Base-by-base conservation (phyloP, 352 stramenopile genomes). In the Globisporangium iwayamae region DNA sequence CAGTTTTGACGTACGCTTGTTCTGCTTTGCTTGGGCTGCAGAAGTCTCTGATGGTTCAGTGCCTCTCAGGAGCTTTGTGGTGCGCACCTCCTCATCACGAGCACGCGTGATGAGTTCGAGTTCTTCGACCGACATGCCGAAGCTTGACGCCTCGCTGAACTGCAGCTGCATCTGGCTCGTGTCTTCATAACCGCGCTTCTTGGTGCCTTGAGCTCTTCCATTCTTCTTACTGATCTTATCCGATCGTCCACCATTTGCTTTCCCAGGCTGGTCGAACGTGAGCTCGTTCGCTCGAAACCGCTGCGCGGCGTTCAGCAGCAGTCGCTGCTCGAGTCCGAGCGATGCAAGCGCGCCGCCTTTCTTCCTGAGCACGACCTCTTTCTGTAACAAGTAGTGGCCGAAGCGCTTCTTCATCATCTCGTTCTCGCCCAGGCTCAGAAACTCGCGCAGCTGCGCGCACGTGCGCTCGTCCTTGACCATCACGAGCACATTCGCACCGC, bases 381-480 rank as follows among this genome's bases (percentile, higher is more conserved):
- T 87, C 59, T 93, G 83, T 7, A 92, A 43, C 51, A 95, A 66
- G 63, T 92, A 96, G 50, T 91, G 83, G 20, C 82, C 75, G 36
- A 97, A 96, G 46, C 90, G 89, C 5, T 75, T 72, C 14, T 75
- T 68, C 79, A 97, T 91, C 87, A 96, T 96, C 66, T 85, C 78
- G 2, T 66, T 66, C 11, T 82, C 83, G n/a, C 87, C 88, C 8
- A 93, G 72, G 54, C 79, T 85, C 41, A 97, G 70, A 46, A 90
- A 93, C 59, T 95, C 81, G 18, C 87, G 85, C 22, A 97, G 60
- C 47, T 97, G 89, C 3, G 83, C 76, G 57, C 81, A 87, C 4
- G 87, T 97, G 14, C 89, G 89, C 52, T 97, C 89, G 51, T 97
- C 89, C 57, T 89, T 91, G 20, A 96, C 83, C 78, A 97, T 91